Evolutionary conservation across 371 early-diverging fungal species (phyloP).

Genomic region (Mortierella sp.): DNA sequence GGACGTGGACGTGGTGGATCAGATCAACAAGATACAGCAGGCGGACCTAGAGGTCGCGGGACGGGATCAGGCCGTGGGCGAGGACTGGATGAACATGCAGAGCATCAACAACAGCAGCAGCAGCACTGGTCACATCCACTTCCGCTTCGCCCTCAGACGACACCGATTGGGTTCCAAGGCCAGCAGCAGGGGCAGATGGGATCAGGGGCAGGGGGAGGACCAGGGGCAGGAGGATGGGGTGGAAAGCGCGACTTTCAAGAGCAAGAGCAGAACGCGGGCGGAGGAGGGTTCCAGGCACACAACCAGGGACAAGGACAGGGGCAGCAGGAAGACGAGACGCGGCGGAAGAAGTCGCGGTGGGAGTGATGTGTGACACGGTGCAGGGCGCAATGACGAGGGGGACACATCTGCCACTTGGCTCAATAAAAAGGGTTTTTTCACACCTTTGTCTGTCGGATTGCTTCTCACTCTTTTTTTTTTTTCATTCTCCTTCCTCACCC

Average conservation of each 20-base stretch:
- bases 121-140: slow-evolving; percentile 11
- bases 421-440: neutral
- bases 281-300: slow-evolving; percentile 3
- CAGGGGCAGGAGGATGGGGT: slow-evolving; percentile 5
- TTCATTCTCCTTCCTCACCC: no score
- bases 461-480: neutral
- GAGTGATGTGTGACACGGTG: no score
- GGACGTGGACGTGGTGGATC: slow-evolving; percentile 23
- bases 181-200: no score
- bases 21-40: slow-evolving; percentile 14
- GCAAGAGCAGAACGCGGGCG: slow-evolving; percentile 6
- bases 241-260: slow-evolving; percentile 28
- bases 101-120: neutral
- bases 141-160: slow-evolving; percentile 19
- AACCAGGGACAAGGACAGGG: slow-evolving; percentile 1
- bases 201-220: no score
- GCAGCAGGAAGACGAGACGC: slow-evolving; percentile 8
- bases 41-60: slow-evolving; percentile 9
- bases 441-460: neutral
- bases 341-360: slow-evolving; percentile 46
- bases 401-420: no score
- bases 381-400: no score
- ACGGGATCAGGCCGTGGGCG: slow-evolving; percentile 23
- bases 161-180: neutral
- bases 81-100: slow-evolving; percentile 12